A percentile compares a stretch with the other conserved stretches of the same genome.
Evolutionary conservation across 768 basidiomycete species (phyloP).

Genomic region (Suillus brevipes): DNA sequence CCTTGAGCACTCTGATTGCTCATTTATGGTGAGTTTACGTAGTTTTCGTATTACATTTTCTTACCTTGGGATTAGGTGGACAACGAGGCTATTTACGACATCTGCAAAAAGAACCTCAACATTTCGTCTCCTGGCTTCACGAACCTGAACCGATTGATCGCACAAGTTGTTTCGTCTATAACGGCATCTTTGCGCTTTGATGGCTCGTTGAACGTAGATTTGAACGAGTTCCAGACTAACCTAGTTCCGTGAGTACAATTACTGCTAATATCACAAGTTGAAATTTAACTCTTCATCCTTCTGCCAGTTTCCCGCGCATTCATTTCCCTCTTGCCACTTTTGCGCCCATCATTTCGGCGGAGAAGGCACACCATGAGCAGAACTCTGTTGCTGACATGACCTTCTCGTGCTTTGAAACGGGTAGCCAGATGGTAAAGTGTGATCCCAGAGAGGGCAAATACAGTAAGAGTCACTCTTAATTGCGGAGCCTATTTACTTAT

Average conservation of each 20-base stretch:
- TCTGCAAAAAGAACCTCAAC: constrained; percentile 87
- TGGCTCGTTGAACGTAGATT: constrained; percentile 63
- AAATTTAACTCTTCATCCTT: neutral
- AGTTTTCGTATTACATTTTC: constrained; percentile 12
- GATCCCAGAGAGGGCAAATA: constrained; percentile 81
- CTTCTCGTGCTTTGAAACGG: constrained; percentile 80
- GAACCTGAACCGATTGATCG: constrained; percentile 96
- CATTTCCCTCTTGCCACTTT: constrained; percentile 98
- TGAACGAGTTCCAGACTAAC: constrained; percentile 99
- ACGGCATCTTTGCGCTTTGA: constrained; percentile 84
- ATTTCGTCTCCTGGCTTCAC: constrained; percentile 87
- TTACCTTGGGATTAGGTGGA: constrained; percentile 50
- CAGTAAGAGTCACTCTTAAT: constrained; percentile 39
- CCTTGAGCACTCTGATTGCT: constrained; percentile 98
- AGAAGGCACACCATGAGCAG: constrained; percentile 95
- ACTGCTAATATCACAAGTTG: constrained; percentile 1
- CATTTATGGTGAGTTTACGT: constrained; percentile 79
- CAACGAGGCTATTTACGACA: constrained; percentile 80
- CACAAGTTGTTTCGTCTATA: constrained; percentile 97
- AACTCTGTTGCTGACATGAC: constrained; percentile 99
- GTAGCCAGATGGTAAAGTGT: constrained; percentile 81
- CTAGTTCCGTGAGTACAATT: constrained; percentile 79
- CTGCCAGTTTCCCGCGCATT: constrained; percentile 86
- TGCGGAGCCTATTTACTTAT: constrained; percentile 1
- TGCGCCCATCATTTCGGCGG: constrained; percentile 90